Evolutionary conservation across 257 asterid species (phyloP).

Genomic region (Przewalskia tangutica): DNA sequence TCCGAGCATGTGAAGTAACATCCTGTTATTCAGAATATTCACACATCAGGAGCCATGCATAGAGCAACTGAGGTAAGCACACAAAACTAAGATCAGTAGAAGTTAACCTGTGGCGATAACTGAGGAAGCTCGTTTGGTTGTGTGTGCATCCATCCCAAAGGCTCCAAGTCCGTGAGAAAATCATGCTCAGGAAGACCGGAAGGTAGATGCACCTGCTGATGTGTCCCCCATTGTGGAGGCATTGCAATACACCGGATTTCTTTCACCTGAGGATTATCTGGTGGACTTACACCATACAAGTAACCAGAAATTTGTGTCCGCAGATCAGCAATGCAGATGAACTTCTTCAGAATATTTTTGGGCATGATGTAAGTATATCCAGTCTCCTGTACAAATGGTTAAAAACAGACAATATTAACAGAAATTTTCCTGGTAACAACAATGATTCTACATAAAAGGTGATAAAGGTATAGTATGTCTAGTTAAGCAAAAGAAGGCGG

Average conservation of each 20-base stretch:
- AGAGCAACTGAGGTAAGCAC: background rate
- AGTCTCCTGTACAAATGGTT: slow-evolving; percentile 63
- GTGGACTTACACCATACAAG: slow-evolving; percentile 90
- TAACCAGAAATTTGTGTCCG: slow-evolving; percentile 94
- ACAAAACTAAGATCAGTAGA: background rate
- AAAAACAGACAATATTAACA: background rate
- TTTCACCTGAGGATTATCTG: slow-evolving; percentile 98
- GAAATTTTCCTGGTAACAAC: background rate
- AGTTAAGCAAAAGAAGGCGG: background rate
- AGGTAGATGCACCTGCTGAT: slow-evolving; percentile 92
- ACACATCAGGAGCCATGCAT: background rate
- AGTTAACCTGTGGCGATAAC: slow-evolving; percentile 76
- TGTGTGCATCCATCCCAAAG: slow-evolving; percentile 98
- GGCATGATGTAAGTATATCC: slow-evolving; percentile 98
- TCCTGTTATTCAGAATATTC: slow-evolving; percentile 32
- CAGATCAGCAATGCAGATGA: slow-evolving; percentile 91
- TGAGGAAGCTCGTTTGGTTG: slow-evolving; percentile 98
- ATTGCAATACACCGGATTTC: slow-evolving; percentile 94
- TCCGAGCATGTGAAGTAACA: slow-evolving; percentile 64
- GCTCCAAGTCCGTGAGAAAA: slow-evolving; percentile 85
- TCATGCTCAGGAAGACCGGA: slow-evolving; percentile 89
- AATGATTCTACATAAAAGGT: background rate
- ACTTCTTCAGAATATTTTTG: slow-evolving; percentile 87
- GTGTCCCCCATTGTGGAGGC: slow-evolving; percentile 99
- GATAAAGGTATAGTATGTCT: background rate